Evolutionary conservation across 1,284 basidiomycete species (phyloP).

Genomic region (Blastosporella zonata): DNA sequence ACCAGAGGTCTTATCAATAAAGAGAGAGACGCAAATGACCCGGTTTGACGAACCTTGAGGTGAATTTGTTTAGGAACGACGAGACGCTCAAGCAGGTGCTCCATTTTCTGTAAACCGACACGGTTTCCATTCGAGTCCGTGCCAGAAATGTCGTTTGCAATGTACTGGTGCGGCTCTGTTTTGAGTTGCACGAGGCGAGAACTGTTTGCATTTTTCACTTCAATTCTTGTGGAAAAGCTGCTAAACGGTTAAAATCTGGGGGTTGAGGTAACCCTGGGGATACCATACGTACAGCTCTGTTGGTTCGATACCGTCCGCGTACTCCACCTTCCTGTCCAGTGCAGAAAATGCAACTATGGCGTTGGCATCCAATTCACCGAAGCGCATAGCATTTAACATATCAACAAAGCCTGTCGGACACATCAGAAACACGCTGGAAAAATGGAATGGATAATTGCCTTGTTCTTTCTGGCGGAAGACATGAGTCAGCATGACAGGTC

Average conservation of each 20-base stretch:
- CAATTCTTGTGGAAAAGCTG: slow-evolving; percentile 75
- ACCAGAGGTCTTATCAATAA: not conserved
- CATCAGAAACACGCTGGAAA: not conserved
- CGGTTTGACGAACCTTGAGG: slow-evolving; percentile 30
- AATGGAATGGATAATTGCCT: slow-evolving; percentile 32
- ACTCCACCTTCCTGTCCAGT: slow-evolving; percentile 56
- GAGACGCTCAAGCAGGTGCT: slow-evolving; percentile 33
- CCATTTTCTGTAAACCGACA: slow-evolving; percentile 26
- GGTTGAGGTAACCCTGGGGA: not conserved
- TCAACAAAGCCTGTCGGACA: slow-evolving; percentile 70
- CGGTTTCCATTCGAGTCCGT: slow-evolving; percentile 29
- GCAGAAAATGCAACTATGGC: slow-evolving; percentile 62
- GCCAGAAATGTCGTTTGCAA: slow-evolving; percentile 31
- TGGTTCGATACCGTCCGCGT: slow-evolving; percentile 73
- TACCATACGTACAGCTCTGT: slow-evolving; percentile 66
- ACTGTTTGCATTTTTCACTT: slow-evolving; percentile 80
- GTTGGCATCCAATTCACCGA: slow-evolving; percentile 58
- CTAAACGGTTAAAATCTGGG: slow-evolving; percentile 15
- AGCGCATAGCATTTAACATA: slow-evolving; percentile 92
- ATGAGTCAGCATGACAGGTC: slow-evolving; percentile 56
- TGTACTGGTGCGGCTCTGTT: slow-evolving; percentile 35
- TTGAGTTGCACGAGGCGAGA: slow-evolving; percentile 53
- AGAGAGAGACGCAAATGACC: not conserved
- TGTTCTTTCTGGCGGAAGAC: slow-evolving; percentile 69
- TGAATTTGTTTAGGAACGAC: slow-evolving; percentile 31